phyloP scores from a whole-genome alignment of 2,329 filamentous ascomycete species.

The Microsporum ferrugineum region DNA sequence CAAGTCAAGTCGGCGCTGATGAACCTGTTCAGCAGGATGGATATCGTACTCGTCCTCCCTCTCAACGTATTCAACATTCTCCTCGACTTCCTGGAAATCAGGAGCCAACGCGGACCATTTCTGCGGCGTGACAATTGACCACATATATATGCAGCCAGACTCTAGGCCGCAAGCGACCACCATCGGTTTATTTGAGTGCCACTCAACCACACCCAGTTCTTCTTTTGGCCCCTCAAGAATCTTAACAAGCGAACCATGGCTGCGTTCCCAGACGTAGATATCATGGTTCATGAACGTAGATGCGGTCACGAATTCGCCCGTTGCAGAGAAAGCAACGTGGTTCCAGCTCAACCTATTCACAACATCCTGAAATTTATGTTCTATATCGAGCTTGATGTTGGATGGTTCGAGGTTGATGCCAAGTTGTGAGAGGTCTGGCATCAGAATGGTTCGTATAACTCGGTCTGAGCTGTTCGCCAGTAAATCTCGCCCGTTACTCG shows the following conservation, averaged over 20 bases:
- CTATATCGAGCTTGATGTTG: slow-evolving; percentile 77
- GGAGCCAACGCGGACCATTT: slow-evolving; percentile 95
- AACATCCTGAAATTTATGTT: slow-evolving; percentile 97
- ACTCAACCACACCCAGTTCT: slow-evolving; percentile 91
- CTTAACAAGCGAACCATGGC: slow-evolving; percentile 84
- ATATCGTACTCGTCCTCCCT: slow-evolving; percentile 97
- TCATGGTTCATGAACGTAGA: slow-evolving; percentile 98
- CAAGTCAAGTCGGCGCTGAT: slow-evolving; percentile 75
- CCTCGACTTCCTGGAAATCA: slow-evolving; percentile 94
- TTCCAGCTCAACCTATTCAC: slow-evolving; percentile 96
- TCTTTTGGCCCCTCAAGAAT: slow-evolving; percentile 96
- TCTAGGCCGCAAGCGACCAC: slow-evolving; percentile 87
- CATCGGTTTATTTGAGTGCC: slow-evolving; percentile 81
- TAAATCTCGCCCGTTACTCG: slow-evolving; percentile 71
- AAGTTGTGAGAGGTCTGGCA: slow-evolving; percentile 59
- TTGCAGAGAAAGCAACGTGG: slow-evolving; percentile 87
- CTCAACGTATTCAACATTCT: slow-evolving; percentile 95
- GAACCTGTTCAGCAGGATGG: slow-evolving; percentile 86
- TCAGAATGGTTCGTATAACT: slow-evolving; percentile 81
- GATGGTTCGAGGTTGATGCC: slow-evolving; percentile 59
- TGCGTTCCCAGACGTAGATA: slow-evolving; percentile 95
- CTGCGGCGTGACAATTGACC: slow-evolving; percentile 90
- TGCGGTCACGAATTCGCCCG: slow-evolving; percentile 89
- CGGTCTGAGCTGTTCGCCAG: slow-evolving; percentile 90
- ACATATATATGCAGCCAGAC: slow-evolving; percentile 85